Conservation (phyloP, 495 filamentous ascomycete species). For the Bacidia gigantensis region DNA sequence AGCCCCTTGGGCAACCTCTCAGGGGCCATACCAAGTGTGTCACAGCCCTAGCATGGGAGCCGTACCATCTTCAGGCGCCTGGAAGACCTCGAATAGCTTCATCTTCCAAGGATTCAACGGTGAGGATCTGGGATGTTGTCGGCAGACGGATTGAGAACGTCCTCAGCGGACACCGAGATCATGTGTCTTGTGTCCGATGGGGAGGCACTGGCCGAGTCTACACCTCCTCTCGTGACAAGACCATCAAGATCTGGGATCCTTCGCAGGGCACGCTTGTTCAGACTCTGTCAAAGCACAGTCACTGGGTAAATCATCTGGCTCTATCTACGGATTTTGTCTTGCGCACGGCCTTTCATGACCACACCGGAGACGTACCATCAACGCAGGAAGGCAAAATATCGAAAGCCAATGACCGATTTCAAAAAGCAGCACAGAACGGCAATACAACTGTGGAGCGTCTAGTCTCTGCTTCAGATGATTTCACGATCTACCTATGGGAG, state of each 20-base stretch:
- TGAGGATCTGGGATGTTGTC: constrained; percentile 77
- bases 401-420: constrained; percentile 73
- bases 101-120: constrained; percentile 79
- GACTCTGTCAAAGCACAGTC: constrained; percentile 68
- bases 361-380: constrained; percentile 55
- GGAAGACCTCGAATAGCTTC: constrained; percentile 72
- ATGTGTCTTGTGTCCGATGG: constrained; percentile 86
- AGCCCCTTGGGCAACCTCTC: constrained; percentile 57
- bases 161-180: constrained; percentile 75
- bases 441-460: constrained; percentile 72
- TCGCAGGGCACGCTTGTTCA: constrained; percentile 64
- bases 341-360: constrained; percentile 76
- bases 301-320: constrained; percentile 93
- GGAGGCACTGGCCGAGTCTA: constrained; percentile 81
- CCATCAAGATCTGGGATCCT: constrained; percentile 83
- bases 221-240: constrained; percentile 83
- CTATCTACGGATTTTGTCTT: constrained; percentile 88
- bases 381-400: constrained; percentile 55
- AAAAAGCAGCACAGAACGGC: constrained; percentile 69
- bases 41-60: constrained; percentile 80
- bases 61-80: constrained; percentile 69
- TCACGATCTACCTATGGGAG: constrained; percentile 95
- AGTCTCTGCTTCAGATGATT: constrained; percentile 86
- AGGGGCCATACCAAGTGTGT: constrained; percentile 92
- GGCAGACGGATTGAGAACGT: constrained; percentile 65